phyloP scores from a whole-genome alignment of 2,329 filamentous ascomycete genomes.

The Neurospora sp. region DNA sequence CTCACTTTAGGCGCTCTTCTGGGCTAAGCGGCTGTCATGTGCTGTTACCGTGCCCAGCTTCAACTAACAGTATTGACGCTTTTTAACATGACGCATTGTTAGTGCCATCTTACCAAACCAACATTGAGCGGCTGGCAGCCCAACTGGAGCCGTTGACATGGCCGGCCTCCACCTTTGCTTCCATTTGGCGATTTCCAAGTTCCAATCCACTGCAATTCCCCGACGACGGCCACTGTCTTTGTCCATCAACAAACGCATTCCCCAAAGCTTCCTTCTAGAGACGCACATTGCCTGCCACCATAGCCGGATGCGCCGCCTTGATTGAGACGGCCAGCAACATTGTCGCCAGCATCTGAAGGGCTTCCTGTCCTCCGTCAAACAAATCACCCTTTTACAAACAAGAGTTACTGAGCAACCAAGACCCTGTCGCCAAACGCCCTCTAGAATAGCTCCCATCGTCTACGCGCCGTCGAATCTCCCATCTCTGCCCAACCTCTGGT shows the following conservation, averaged over 20 bases:
- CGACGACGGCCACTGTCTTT: background rate
- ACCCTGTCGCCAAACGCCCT: background rate
- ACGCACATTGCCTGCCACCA: background rate
- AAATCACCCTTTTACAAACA: background rate
- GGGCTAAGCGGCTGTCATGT: background rate
- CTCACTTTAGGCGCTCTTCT: background rate
- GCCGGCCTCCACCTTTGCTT: background rate
- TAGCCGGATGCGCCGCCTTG: background rate
- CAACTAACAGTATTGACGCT: background rate
- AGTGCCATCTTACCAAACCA: background rate
- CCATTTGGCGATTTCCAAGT: background rate
- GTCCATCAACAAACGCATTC: background rate
- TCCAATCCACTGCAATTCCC: background rate
- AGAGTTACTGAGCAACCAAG: background rate
- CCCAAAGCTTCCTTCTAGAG: background rate
- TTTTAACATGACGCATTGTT: background rate
- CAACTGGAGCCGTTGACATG: background rate
- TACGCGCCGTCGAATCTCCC: background rate
- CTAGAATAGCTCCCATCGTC: background rate
- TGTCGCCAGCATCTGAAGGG: background rate
- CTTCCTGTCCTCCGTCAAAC: background rate
- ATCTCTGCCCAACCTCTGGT: background rate
- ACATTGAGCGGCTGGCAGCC: background rate
- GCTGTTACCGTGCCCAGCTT: background rate
- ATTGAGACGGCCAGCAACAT: background rate